A percentile compares a stretch with the other conserved stretches of the same genome.
Evolutionary conservation across 2,329 filamentous ascomycete genomes (phyloP).

Genomic region (Calonectria naviculata): DNA sequence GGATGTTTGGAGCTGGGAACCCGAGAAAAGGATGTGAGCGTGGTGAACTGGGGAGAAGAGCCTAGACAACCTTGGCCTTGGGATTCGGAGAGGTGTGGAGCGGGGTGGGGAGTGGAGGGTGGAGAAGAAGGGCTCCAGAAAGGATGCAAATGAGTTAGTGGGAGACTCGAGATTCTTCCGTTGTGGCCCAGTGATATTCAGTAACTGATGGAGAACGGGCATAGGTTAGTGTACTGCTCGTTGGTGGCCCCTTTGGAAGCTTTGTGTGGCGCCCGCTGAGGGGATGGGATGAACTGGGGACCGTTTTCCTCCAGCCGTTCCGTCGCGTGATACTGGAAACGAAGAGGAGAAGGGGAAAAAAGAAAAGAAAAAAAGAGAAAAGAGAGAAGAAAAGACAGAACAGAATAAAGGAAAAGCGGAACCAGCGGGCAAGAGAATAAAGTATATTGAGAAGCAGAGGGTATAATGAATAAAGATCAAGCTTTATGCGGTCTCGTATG

Average conservation of each 20-base stretch:
- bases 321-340: conserved; percentile 10
- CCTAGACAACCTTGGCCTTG: conserved; percentile 15
- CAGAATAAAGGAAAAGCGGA: not conserved
- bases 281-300: conserved; percentile 14
- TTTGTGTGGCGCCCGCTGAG: conserved; percentile 15
- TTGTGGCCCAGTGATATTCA: conserved; percentile 9
- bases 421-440: not conserved
- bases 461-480: not conserved
- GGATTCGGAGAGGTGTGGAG: conserved; percentile 15
- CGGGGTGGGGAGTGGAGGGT: conserved; percentile 13
- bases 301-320: conserved; percentile 6
- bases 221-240: conserved; percentile 14
- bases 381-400: not conserved
- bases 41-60: conserved; percentile 18
- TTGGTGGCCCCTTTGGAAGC: not conserved
- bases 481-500: not conserved
- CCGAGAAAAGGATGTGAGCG: conserved; percentile 14
- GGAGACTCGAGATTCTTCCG: conserved; percentile 3
- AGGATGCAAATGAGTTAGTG: conserved; percentile 23
- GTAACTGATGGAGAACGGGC: conserved; percentile 4
- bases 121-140: conserved; percentile 23
- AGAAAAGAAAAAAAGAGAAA: not conserved
- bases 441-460: not conserved
- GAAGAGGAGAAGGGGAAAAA: not conserved
- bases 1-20: conserved; percentile 11